A percentile compares a stretch with the other conserved stretches of the same genome.
phyloP scores from a whole-genome alignment of 352 stramenopile species.

The Thalassiosira mediterranea region DNA sequence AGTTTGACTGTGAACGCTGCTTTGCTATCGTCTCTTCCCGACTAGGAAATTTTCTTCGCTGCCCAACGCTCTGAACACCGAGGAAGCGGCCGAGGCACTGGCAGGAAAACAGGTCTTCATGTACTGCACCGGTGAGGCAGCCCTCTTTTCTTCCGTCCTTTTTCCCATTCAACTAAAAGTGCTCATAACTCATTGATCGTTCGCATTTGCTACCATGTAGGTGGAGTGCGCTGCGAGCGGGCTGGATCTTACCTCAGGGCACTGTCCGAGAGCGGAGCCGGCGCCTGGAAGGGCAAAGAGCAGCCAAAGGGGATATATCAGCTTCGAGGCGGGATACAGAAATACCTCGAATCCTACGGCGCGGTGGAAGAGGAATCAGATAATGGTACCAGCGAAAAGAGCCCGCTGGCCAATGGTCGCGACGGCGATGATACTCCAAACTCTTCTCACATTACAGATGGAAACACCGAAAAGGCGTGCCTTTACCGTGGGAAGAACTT shows the following conservation, averaged over 20 bases:
- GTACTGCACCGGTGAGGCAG: conserved; percentile 63
- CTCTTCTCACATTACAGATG: background rate
- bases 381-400: background rate
- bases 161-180: no score
- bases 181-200: no score
- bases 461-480: conserved; percentile 28
- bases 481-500: conserved; percentile 86
- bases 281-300: conserved; percentile 50
- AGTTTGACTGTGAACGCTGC: no score
- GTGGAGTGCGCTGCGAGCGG: conserved; percentile 84
- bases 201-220: conserved; percentile 52
- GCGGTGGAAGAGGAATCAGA: conserved; percentile 3
- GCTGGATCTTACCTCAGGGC: conserved; percentile 78
- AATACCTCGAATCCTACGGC: conserved; percentile 78
- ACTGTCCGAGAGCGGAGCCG: conserved; percentile 50
- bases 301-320: conserved; percentile 75
- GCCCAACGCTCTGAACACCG: conserved; percentile 56
- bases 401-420: background rate
- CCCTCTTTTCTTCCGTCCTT: no score
- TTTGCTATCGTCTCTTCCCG: no score
- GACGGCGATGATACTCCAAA: conserved; percentile 4
- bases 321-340: conserved; percentile 85
- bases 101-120: conserved; percentile 83
- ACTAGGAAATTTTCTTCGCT: conserved; percentile 78
- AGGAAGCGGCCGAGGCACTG: conserved; percentile 52